These are phyloP conservation scores for Hortiboletus campestris DNA, from an alignment of 768 basidiomycete genomes.

Conservation along the genomic window DNA sequence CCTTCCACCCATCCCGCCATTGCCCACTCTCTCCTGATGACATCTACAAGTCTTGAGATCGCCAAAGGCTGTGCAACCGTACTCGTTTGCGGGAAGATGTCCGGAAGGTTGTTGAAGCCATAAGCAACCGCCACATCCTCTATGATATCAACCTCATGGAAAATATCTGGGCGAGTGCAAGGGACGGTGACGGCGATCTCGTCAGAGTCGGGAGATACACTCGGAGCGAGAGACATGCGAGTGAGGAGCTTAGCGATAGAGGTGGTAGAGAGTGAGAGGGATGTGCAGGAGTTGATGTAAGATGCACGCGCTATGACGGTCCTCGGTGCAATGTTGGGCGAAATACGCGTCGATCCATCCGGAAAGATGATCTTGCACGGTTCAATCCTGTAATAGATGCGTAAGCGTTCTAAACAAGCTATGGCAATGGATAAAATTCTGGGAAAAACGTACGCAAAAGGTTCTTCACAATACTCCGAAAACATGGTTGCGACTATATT, in stretches of 20 bases:
- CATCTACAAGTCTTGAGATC: slow-evolving; percentile 86
- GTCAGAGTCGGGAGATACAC: slow-evolving; percentile 51
- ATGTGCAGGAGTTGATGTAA: slow-evolving; percentile 96
- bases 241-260: slow-evolving; percentile 72
- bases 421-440: neutral
- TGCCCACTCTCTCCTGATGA: slow-evolving; percentile 88
- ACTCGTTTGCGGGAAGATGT: slow-evolving; percentile 88
- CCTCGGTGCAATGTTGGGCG: slow-evolving; percentile 77
- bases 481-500: slow-evolving; percentile 98
- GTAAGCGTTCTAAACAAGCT: neutral
- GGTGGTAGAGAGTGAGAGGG: slow-evolving; percentile 62
- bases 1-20: slow-evolving; percentile 96
- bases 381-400: slow-evolving; percentile 64
- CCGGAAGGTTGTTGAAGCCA: slow-evolving; percentile 94
- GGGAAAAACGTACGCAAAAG: slow-evolving; percentile 71
- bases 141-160: slow-evolving; percentile 98
- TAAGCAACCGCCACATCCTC: slow-evolving; percentile 98
- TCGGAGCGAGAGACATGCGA: slow-evolving; percentile 76
- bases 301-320: slow-evolving; percentile 74
- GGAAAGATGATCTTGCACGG: slow-evolving; percentile 83
- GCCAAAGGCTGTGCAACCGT: slow-evolving; percentile 92
- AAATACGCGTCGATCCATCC: slow-evolving; percentile 71
- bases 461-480: slow-evolving; percentile 89
- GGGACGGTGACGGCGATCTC: slow-evolving; percentile 77
- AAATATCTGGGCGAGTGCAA: slow-evolving; percentile 94